Conservation (phyloP, 1,139 yeast genomes). For the Lodderomyces theae region DNA sequence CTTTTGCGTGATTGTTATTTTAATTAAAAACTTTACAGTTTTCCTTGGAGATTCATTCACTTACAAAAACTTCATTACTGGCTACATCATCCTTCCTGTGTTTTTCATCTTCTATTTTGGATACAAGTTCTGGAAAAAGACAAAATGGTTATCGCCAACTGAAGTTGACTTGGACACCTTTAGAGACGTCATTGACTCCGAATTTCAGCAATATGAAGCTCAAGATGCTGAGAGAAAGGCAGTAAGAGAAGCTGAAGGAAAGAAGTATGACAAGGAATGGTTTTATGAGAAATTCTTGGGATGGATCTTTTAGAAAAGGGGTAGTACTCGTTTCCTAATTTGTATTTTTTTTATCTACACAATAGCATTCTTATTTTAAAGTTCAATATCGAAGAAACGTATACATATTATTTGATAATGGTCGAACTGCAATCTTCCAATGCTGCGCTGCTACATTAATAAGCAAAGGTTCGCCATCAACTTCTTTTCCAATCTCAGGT, state of each 20-base stretch:
- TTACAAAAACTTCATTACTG: conserved; percentile 61
- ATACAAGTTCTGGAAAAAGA: conserved; percentile 55
- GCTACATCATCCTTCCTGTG: conserved; percentile 74
- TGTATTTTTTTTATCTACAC: background rate
- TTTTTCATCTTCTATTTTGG: conserved; percentile 54
- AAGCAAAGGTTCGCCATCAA: too few species aligned
- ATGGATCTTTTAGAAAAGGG: conserved; percentile 16
- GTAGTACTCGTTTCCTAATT: background rate
- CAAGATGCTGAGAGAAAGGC: conserved; percentile 28
- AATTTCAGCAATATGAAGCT: conserved; percentile 54
- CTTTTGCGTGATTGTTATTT: conserved; percentile 52
- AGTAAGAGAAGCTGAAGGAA: conserved; percentile 44
- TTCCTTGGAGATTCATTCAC: conserved; percentile 55
- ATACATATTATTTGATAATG: too few species aligned
- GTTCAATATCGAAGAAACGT: too few species aligned
- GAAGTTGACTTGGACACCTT: conserved; percentile 66
- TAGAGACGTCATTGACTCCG: conserved; percentile 66
- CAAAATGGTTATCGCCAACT: conserved; percentile 48
- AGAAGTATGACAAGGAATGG: conserved; percentile 45
- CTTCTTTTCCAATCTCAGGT: background rate
- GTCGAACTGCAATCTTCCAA: too few species aligned
- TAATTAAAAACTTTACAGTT: conserved; percentile 73
- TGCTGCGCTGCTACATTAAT: background rate
- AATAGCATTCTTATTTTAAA: background rate
- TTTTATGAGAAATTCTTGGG: conserved; percentile 56